Evolutionary conservation across 306 rosid genomes (phyloP).

Genomic region (Herpetospermum pedunculosum): DNA sequence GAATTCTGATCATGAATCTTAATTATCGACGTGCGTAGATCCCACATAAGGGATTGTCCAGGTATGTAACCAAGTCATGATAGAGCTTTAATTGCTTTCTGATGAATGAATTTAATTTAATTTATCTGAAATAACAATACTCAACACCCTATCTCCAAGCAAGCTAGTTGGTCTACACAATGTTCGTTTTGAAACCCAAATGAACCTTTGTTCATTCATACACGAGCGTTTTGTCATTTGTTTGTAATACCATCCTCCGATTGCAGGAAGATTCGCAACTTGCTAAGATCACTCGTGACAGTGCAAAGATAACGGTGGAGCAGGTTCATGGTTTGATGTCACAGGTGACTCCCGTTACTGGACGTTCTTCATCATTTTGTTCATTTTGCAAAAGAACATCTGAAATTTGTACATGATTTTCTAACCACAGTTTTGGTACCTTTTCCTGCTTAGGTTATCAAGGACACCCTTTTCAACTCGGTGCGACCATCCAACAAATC

Average conservation of each 20-base stretch:
- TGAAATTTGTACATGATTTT: neutral
- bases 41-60: neutral
- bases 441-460: constrained; percentile 56
- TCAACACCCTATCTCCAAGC: neutral
- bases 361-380: neutral
- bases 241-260: neutral
- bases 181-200: neutral
- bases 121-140: neutral
- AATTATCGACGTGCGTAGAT: neutral
- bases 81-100: neutral
- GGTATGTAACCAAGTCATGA: neutral
- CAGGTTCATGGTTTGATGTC: constrained; percentile 97
- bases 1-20: neutral
- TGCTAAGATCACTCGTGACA: constrained; percentile 83
- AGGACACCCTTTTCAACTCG: constrained; percentile 83
- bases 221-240: neutral
- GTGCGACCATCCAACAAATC: constrained; percentile 51
- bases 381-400: constrained; percentile 2
- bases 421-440: neutral
- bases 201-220: neutral
- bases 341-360: constrained; percentile 38
- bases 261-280: constrained; percentile 84
- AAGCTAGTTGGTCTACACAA: neutral
- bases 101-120: neutral
- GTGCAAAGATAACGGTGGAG: constrained; percentile 93